Evolutionary conservation across 768 basidiomycete genomes (phyloP), one percentile per base, ranked within the genome.

Genomic region (Goffeauzyma gilvescens): DNA sequence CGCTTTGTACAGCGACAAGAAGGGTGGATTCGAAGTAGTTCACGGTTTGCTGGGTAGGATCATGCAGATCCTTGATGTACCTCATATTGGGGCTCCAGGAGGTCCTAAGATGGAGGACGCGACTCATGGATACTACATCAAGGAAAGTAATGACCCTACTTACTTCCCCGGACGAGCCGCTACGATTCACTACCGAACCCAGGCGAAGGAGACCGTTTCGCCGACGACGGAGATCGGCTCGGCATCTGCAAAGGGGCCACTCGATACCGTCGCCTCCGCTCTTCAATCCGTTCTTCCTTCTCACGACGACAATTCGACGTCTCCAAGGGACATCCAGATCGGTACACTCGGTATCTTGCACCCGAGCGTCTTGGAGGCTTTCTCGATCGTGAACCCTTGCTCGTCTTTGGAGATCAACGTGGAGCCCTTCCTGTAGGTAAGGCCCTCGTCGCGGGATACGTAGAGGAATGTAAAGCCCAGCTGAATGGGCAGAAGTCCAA

Each of bases 141-240:
- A 79, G 55, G 81, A 86, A 58, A 73, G 73, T 10, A 71, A 73
- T 32, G 87, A 98, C 65, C 72, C 80, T 5, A 81, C 81, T 44
- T 98, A 79, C 69, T 90, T 98, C 72, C 84, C 87, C 27, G 87
- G 87, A 26, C 80, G 90, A 24, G 86, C 85, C 2, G 93, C 93
- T 4, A 79, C 73, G 22, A 82, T 98, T 53, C 81, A 75, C 66
- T 93, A 86, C 66, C 79, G 93, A 34, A n/a, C n/a, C n/a, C n/a
- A n/a, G n/a, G n/a, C n/a, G n/a, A n/a, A n/a, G n/a, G n/a, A n/a
- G n/a, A n/a, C n/a, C 33, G 41, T 55, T 2, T 55, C 60, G 23
- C 49, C 58, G 15, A 21, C 35, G 32, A 18, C 38, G 39, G 33
- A 41, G 53, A 10, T 52, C 54, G 13, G 37, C 32, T 6, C 45